Base-by-base conservation (phyloP, 2,329 filamentous ascomycete genomes). In the Talaromyces sp. region DNA sequence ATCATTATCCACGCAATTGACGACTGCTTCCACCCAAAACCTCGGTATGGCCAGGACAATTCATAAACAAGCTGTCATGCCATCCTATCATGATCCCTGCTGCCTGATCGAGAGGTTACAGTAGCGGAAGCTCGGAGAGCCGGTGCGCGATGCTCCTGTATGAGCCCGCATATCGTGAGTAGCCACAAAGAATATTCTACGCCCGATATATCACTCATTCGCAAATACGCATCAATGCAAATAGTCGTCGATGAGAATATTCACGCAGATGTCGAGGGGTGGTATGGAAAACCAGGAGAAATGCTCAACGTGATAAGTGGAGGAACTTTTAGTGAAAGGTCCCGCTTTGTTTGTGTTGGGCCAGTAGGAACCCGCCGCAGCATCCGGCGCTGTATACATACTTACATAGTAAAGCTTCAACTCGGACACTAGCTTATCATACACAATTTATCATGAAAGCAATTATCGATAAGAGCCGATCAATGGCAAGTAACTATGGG, bases 11-110 rank as follows among this genome's bases (percentile, higher is more conserved):
- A 31, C 3, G 22, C 56, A 45, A 45, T 31, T 19, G 56, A 59
- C 39, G 35, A 19, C 56, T 59, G 33, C 10, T 22, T 22, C 7
- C 37, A 11, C 52, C 33, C 33, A 56, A 13, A 37, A 13, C 33
- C 52, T 56, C 52, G 52, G 52, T 22, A 15, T 37, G 35, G 22
- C 35, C 35, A 41, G 19, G 11, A 45, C 56, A 22, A 59, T 37
- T 59, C 37, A 41, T 25, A 43, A 58, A 43, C 22, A 43, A 58
- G 56, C 39, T 33, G 37, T 10, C 22, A 59, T 59, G 56, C 8
- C 56, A 45, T 45, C 56, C 37, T 59, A 59, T 59, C 56, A 59
- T 59, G 25, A 59, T 59, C 56, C 56, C 56, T 59, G 56, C 25
- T 59, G 56, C 56, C 56, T 59, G 56, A 22, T 45, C 35, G 39